These are phyloP conservation scores for Metschnikowia hibisci DNA, from an alignment of 805 yeast species.

Conservation along the genomic window DNA sequence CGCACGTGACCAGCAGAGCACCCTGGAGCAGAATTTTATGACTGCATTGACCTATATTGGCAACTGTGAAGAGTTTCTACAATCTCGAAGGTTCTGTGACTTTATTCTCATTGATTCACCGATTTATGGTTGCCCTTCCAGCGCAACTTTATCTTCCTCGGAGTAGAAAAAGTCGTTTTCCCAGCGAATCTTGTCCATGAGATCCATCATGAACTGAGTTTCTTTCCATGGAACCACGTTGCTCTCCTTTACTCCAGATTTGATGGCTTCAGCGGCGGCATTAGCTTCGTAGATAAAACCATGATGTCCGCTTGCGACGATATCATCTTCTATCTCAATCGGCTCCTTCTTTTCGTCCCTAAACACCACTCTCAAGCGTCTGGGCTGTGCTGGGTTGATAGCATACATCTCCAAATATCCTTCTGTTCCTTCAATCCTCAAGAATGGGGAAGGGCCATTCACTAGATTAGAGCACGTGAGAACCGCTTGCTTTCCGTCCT, in stretches of 20 bases:
- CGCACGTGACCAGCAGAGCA: conserved; percentile 13
- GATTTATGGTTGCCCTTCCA: conserved; percentile 1
- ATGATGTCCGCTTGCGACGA: conserved; percentile 27
- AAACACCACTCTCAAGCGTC: conserved; percentile 30
- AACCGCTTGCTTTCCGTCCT: conserved; percentile 40
- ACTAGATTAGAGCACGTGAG: conserved; percentile 28
- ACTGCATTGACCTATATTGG: background rate
- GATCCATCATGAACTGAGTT: conserved; percentile 42
- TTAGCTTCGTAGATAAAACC: conserved; percentile 59
- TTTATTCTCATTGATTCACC: background rate
- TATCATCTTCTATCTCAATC: conserved; percentile 28
- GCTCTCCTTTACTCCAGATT: conserved; percentile 36
- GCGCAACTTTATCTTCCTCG: conserved; percentile 22
- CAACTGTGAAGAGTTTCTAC: background rate
- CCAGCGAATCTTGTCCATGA: conserved; percentile 46
- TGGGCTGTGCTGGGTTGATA: conserved; percentile 32
- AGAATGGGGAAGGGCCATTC: conserved; percentile 26
- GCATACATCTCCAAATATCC: conserved; percentile 30
- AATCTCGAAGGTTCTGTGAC: background rate
- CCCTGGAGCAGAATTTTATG: background rate
- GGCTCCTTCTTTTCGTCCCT: conserved; percentile 21
- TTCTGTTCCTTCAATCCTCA: conserved; percentile 33
- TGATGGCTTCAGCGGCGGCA: conserved; percentile 46
- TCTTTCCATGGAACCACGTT: conserved; percentile 42
- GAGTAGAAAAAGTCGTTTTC: conserved; percentile 45